Evolutionary conservation across 768 basidiomycete species (phyloP).

Genomic region (Suillus hirtellus): DNA sequence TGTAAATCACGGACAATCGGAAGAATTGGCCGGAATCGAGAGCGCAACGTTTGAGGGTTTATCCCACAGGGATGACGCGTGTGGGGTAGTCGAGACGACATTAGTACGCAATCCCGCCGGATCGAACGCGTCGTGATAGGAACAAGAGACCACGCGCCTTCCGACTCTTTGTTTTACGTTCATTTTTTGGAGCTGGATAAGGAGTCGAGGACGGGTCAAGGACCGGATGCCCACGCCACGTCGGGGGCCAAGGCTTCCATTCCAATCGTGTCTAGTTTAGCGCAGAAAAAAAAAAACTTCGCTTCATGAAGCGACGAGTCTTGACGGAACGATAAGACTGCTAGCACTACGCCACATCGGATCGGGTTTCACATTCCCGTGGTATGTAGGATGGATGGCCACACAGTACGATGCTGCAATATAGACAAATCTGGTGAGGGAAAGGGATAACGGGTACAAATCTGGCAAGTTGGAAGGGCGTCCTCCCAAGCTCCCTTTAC

Average conservation of each 20-base stretch:
- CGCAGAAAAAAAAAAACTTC: neutral
- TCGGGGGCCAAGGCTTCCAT: neutral
- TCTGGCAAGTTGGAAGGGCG: neutral
- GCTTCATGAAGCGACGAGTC: slow-evolving; percentile 4
- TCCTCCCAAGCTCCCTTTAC: neutral
- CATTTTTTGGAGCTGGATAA: neutral
- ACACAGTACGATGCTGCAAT: neutral
- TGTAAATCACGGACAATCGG: slow-evolving; percentile 7
- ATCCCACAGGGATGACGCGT: slow-evolving; percentile 5
- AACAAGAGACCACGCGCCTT: slow-evolving; percentile 33
- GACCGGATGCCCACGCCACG: neutral
- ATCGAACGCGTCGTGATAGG: slow-evolving; percentile 7
- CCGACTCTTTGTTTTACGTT: slow-evolving; percentile 6
- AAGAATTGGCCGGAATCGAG: neutral
- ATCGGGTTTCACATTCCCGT: slow-evolving; percentile 3
- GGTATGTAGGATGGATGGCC: neutral
- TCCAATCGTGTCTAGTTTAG: neutral
- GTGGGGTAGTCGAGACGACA: slow-evolving; percentile 4
- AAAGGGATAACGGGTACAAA: neutral
- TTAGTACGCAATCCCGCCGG: neutral
- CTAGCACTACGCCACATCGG: neutral
- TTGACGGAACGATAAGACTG: slow-evolving; percentile 1
- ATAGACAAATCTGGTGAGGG: neutral
- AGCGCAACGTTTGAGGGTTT: slow-evolving; percentile 4
- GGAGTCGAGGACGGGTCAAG: neutral